Evolutionary conservation across 1,284 basidiomycete species (phyloP).

Genomic region (Cutaneotrichosporon mucoides): DNA sequence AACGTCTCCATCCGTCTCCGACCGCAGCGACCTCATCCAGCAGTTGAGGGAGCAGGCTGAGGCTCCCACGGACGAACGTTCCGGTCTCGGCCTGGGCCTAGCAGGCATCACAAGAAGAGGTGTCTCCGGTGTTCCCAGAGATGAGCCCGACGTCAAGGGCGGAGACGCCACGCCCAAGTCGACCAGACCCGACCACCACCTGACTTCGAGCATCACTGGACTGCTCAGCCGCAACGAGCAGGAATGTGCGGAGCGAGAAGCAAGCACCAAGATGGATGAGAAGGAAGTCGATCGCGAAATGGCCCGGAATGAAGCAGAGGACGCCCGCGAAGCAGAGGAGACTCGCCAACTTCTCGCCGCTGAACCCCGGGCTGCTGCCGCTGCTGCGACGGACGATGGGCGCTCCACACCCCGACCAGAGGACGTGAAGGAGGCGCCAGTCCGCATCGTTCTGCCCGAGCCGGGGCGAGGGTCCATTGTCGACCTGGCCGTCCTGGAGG

Average conservation of each 20-base stretch:
- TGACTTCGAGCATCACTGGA: background rate
- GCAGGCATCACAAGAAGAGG: constrained; percentile 31
- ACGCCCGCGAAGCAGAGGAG: constrained; percentile 23
- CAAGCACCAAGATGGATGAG: constrained; percentile 33
- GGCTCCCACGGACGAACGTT: constrained; percentile 9
- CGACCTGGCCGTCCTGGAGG: constrained; percentile 31
- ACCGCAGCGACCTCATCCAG: constrained; percentile 30
- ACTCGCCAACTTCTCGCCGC: constrained; percentile 15
- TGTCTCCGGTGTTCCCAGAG: constrained; percentile 25
- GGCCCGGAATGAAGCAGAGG: constrained; percentile 31
- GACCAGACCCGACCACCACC: background rate
- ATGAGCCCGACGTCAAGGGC: constrained; percentile 16
- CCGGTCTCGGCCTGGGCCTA: constrained; percentile 28
- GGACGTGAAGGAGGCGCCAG: background rate
- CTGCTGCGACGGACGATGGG: background rate
- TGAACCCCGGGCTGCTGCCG: background rate
- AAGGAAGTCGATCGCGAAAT: constrained; percentile 40
- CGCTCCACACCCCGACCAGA: background rate
- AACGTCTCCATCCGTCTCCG: constrained; percentile 5
- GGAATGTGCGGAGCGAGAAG: constrained; percentile 14
- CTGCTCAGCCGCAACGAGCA: constrained; percentile 1
- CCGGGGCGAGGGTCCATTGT: constrained; percentile 32
- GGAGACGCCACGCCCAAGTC: background rate
- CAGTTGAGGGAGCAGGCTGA: constrained; percentile 32
- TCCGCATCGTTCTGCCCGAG: constrained; percentile 29